Conservation (phyloP, 441 rosid genomes). For the Erodium trifolium region DNA sequence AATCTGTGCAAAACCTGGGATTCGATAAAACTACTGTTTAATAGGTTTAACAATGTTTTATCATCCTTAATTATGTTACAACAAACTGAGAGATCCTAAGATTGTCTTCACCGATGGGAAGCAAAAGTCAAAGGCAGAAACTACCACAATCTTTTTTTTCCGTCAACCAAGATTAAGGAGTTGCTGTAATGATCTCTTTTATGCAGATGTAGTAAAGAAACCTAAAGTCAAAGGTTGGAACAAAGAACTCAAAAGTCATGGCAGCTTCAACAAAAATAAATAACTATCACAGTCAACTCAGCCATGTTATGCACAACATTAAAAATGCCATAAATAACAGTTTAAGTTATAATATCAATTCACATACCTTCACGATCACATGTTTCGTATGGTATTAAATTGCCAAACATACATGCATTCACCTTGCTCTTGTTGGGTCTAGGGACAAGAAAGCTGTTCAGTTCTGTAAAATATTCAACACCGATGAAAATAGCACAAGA, state of each 20-base stretch:
- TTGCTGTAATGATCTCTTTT: not conserved
- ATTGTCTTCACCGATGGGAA: no score
- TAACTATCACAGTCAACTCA: conserved; percentile 3
- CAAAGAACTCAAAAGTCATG: not conserved
- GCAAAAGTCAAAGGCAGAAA: not conserved
- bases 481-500: not conserved
- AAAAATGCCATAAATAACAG: not conserved
- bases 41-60: no score
- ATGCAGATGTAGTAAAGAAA: not conserved
- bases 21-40: no score
- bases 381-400: not conserved
- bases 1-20: no score
- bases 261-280: not conserved
- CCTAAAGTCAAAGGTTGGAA: not conserved
- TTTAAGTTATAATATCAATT: not conserved
- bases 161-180: not conserved
- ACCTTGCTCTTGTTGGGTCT: no score
- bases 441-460: no score
- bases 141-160: not conserved
- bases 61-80: conserved; percentile 7
- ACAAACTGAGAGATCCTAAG: not conserved
- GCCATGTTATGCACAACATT: not conserved
- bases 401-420: not conserved
- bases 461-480: no score
- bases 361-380: not conserved